phyloP scores from a whole-genome alignment of 2,329 filamentous ascomycete species.

The Fusarium torreyae region DNA sequence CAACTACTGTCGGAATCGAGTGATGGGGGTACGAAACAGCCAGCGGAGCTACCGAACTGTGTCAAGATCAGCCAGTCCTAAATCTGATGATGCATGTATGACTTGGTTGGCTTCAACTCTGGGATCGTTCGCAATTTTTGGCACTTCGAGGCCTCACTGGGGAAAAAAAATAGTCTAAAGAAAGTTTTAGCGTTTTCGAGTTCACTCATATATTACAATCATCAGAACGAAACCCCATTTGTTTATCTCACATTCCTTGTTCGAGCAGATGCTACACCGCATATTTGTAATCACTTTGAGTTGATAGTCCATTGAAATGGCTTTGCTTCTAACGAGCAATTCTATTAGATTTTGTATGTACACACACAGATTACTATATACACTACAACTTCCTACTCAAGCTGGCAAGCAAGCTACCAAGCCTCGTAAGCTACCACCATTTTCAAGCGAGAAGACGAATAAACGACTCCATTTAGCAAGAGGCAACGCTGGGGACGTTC shows the following conservation, averaged over 20 bases:
- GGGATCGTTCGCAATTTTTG: too few relatives aligned
- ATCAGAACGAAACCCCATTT: not conserved
- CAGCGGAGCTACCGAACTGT: not conserved
- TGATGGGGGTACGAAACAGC: not conserved
- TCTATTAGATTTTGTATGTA: not conserved
- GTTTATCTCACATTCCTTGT: not conserved
- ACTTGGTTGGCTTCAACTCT: too few relatives aligned
- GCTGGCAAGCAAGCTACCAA: not conserved
- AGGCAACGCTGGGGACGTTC: conserved; percentile 50
- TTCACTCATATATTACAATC: too few relatives aligned
- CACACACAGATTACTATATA: not conserved
- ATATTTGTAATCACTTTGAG: not conserved
- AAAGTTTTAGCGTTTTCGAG: too few relatives aligned
- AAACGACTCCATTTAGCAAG: conserved; percentile 13
- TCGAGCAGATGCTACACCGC: not conserved
- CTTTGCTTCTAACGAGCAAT: not conserved
- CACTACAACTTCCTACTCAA: not conserved
- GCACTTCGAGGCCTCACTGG: too few relatives aligned
- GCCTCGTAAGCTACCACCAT: not conserved
- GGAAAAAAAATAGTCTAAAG: too few relatives aligned
- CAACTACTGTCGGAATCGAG: not conserved
- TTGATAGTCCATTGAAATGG: not conserved
- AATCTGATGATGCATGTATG: too few relatives aligned
- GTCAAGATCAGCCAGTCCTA: too few relatives aligned
- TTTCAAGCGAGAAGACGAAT: fast-evolving